A percentile compares a stretch with the other conserved stretches of the same genome.
These are phyloP conservation scores for Neolentinus lepideus DNA, from an alignment of 1,284 basidiomycete genomes.

Conservation along the genomic window DNA sequence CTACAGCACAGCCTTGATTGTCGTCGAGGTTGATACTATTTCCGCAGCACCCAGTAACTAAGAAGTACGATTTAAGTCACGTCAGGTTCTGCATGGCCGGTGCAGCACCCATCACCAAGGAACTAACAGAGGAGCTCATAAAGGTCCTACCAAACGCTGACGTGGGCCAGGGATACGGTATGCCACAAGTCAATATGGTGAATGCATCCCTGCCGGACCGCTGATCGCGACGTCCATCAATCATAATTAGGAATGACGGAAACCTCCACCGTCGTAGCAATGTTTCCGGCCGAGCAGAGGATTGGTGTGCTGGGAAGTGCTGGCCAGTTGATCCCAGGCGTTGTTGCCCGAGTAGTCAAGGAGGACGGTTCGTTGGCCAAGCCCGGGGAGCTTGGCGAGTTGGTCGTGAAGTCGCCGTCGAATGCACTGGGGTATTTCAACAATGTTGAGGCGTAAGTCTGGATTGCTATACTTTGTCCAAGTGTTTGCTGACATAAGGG, in stretches of 20 bases:
- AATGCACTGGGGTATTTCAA: conserved; percentile 34
- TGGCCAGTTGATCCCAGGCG: conserved; percentile 31
- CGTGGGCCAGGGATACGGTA: conserved; percentile 65
- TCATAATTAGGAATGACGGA: conserved; percentile 30
- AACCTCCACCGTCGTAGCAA: conserved; percentile 39
- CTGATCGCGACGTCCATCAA: neutral
- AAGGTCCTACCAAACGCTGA: conserved; percentile 48
- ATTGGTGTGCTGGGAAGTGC: conserved; percentile 26
- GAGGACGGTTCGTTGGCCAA: conserved; percentile 29
- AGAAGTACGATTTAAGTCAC: conserved; percentile 58
- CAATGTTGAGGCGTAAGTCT: conserved; percentile 34
- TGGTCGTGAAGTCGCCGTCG: conserved; percentile 33
- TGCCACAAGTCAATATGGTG: too few species aligned
- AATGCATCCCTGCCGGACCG: too few species aligned
- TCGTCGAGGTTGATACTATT: too few species aligned
- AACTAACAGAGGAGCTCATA: conserved; percentile 49
- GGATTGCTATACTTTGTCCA: neutral
- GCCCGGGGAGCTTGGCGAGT: conserved; percentile 33
- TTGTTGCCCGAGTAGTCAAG: conserved; percentile 29
- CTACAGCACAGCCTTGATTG: too few species aligned
- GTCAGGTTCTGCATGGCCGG: conserved; percentile 58
- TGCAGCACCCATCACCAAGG: conserved; percentile 68
- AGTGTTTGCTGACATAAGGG: neutral
- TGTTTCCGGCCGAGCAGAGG: conserved; percentile 17
- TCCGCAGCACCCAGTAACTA: conserved; percentile 53